Base-by-base conservation (phyloP, 1,284 basidiomycete genomes). In the Rhodotorula sp. region DNA sequence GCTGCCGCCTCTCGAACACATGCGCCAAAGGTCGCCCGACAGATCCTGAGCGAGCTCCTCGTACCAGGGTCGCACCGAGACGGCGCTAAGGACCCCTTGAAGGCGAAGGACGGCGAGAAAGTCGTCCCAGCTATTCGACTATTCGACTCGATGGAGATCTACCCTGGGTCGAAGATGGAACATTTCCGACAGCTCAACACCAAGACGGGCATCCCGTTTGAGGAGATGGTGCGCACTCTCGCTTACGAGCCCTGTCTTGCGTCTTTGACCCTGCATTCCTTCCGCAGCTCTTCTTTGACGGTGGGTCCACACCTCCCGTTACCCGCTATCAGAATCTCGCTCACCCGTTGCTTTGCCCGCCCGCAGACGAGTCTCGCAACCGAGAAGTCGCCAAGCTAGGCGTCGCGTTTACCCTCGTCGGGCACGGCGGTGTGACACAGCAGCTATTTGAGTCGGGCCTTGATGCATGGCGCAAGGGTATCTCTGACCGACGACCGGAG, bases 61-160 rank as follows among this genome's bases (percentile, higher is more conserved):
- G 80, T 94, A 2, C 86, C 87, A 2, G 67, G 71, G 1, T 58
- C 63, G 18, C 59, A 58, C n/a, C 59, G 48, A 31, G n/a, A 56
- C 31, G 55, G 51, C 13, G 51, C 28, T 1, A 53, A 59, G 10
- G 61, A 72, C 40, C 82, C 83, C 1, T 79, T 82, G 2, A 75
- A 77, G 30, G 81, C 81, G 20, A 24, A 50, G 3, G 81, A 77
- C 31, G 75, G 78, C n/a, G 80, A 83, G 15, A 61, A 50, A 13
- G 26, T 44, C 40, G 81, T 83, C 16, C 80, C 81, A 44, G 89
- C 90, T 0, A 84, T 87, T 65, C 81, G 84, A 20, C 89, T 88
- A 74, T 92, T 95, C 77, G 86, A 91, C 76, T 86, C 90, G 72
- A 80, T 88, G 68, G 90, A 94, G 78, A 92, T 94, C 79, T 94